Evolutionary conservation across 371 early-diverging fungal genomes (phyloP).

Genomic region (Mortierella sp.): DNA sequence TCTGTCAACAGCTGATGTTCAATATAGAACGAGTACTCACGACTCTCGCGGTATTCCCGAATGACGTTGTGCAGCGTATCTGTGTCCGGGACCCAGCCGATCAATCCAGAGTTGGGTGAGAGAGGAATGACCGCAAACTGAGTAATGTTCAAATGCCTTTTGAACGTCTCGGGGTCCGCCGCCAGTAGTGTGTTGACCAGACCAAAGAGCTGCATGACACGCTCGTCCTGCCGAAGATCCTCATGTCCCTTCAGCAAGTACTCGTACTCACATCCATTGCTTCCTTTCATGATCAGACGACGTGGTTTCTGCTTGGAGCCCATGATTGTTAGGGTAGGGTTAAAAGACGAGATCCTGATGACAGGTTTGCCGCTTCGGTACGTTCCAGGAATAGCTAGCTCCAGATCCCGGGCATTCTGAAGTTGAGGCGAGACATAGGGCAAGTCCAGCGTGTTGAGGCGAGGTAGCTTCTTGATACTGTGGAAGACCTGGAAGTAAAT

Average conservation of each 20-base stretch:
- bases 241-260: conserved; percentile 98
- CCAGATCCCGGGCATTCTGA: conserved; percentile 85
- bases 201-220: conserved; percentile 99
- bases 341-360: conserved; percentile 88
- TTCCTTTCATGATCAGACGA: conserved; percentile 85
- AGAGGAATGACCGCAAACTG: conserved; percentile 94
- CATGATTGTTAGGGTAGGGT: conserved; percentile 84
- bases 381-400: conserved; percentile 94
- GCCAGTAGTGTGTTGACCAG: conserved; percentile 93
- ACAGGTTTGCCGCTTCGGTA: conserved; percentile 91
- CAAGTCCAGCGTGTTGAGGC: conserved; percentile 86
- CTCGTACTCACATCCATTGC: conserved; percentile 92
- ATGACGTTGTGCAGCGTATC: conserved; percentile 96
- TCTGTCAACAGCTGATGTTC: conserved; percentile 93
- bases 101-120: conserved; percentile 97
- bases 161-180: conserved; percentile 92
- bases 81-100: conserved; percentile 96
- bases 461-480: conserved; percentile 85
- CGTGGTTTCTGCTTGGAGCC: conserved; percentile 96
- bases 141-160: conserved; percentile 92
- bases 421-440: conserved; percentile 95
- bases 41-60: conserved; percentile 88
- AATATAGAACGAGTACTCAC: conserved; percentile 88
- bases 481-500: conserved; percentile 90
- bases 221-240: conserved; percentile 98